Conservation (phyloP, 1,139 yeast genomes). For the Torulaspora globosa region DNA sequence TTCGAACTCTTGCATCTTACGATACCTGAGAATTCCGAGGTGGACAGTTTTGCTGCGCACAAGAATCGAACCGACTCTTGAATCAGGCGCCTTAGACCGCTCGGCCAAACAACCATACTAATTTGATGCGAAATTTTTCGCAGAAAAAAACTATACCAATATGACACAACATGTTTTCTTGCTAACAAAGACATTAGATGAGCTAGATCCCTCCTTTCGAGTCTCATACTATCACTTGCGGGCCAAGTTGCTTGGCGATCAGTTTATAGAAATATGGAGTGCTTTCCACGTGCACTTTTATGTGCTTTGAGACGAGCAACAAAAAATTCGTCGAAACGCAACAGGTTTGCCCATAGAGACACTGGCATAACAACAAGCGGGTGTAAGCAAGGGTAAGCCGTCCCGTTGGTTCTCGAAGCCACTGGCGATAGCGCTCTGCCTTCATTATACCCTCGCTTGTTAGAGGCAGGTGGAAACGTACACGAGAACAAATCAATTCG, state of each 20-base stretch:
- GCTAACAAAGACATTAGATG: too few species aligned
- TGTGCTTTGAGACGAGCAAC: neutral
- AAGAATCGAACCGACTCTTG: conserved; percentile 24
- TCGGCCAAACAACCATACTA: conserved; percentile 30
- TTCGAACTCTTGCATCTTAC: conserved; percentile 33
- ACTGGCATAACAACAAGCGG: neutral
- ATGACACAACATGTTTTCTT: neutral
- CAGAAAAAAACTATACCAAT: neutral
- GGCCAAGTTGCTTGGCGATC: too few species aligned
- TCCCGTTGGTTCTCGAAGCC: neutral
- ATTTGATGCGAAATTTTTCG: neutral
- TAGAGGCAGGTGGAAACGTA: neutral
- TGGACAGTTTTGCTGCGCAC: conserved; percentile 16
- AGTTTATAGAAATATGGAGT: too few species aligned
- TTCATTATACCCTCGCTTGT: neutral
- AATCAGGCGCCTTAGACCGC: conserved; percentile 35
- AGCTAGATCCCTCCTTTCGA: too few species aligned
- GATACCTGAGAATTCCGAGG: conserved; percentile 29
- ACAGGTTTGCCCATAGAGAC: neutral
- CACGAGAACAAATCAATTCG: neutral
- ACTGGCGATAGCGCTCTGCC: neutral
- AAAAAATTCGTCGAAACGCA: neutral
- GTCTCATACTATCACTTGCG: too few species aligned
- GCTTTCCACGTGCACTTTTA: neutral
- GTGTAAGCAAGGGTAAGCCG: neutral